A percentile compares a stretch with the other conserved stretches of the same genome.
Conservation (phyloP, 1,284 basidiomycete species). For the Pyrrhoderma noxium region DNA sequence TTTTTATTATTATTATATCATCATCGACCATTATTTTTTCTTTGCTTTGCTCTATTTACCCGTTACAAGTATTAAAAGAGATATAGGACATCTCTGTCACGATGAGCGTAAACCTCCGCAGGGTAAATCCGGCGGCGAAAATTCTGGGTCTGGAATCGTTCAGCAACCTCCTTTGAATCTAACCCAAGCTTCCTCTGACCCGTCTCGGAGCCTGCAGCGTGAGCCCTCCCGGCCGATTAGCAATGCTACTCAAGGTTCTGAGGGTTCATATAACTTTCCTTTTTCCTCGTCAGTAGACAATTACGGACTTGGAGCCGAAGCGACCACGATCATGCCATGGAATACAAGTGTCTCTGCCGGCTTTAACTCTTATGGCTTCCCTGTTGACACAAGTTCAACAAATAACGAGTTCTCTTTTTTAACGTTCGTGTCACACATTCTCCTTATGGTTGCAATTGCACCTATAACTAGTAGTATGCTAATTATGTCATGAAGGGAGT, state of each 20-base stretch:
- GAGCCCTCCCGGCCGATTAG: slow-evolving; percentile 6
- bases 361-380: slow-evolving; percentile 11
- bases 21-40: slow-evolving; percentile 6
- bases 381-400: slow-evolving; percentile 3
- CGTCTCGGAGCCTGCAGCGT: slow-evolving; percentile 15
- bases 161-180: slow-evolving; percentile 1
- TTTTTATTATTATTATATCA: too few species aligned
- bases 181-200: slow-evolving; percentile 1
- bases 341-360: slow-evolving; percentile 2
- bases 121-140: slow-evolving; percentile 31
- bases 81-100: slow-evolving; percentile 86
- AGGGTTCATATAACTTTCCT: background rate
- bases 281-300: slow-evolving; percentile 10
- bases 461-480: background rate
- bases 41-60: background rate
- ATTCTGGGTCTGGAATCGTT: background rate
- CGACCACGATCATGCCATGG: slow-evolving; percentile 18
- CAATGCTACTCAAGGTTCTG: slow-evolving; percentile 3
- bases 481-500: slow-evolving; percentile 46
- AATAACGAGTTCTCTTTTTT: slow-evolving; percentile 73
- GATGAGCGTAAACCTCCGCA: slow-evolving; percentile 65
- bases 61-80: slow-evolving; percentile 84
- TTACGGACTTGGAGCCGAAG: slow-evolving; percentile 14
- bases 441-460: background rate
- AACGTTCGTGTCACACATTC: slow-evolving; percentile 42